These are phyloP conservation scores for Taphrina flavorubra DNA, from an alignment of 1,139 yeast genomes.

Conservation along the genomic window DNA sequence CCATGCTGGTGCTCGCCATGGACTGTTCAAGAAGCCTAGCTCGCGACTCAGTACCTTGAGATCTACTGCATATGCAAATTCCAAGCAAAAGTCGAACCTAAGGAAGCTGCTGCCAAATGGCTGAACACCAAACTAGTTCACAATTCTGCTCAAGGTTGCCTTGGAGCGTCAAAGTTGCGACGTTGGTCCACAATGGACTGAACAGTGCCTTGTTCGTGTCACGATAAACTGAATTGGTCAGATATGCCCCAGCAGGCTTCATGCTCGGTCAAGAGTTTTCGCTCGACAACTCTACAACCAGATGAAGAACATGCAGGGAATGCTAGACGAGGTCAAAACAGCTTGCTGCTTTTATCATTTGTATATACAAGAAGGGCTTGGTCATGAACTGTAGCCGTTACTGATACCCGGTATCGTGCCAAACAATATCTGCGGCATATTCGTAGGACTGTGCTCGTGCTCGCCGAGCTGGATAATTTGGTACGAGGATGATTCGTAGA, in stretches of 20 bases:
- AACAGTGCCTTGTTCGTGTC: not conserved
- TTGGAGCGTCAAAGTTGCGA: no score
- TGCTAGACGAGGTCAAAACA: not conserved
- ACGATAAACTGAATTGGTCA: no score
- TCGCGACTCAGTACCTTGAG: conserved; percentile 23
- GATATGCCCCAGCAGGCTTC: no score
- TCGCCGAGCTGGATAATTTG: conserved; percentile 33
- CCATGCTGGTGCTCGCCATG: conserved; percentile 35
- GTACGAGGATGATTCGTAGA: conserved; percentile 28
- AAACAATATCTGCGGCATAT: conserved; percentile 21
- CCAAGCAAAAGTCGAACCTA: conserved; percentile 23
- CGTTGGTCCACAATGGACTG: no score
- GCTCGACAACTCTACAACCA: no score
- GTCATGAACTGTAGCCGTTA: conserved; percentile 7
- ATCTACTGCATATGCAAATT: conserved; percentile 23
- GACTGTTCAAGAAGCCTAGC: conserved; percentile 30
- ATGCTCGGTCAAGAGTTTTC: no score
- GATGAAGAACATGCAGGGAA: not conserved
- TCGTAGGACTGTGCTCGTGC: conserved; percentile 31
- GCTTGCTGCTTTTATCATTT: not conserved
- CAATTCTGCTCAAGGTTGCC: not conserved
- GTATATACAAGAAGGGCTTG: not conserved
- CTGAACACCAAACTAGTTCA: not conserved
- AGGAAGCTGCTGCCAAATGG: conserved; percentile 28
- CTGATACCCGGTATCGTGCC: conserved; percentile 21